Evolutionary conservation across 1,139 yeast species (phyloP), one percentile per base, ranked within the genome.

Genomic region (Diutina mesorugosa): DNA sequence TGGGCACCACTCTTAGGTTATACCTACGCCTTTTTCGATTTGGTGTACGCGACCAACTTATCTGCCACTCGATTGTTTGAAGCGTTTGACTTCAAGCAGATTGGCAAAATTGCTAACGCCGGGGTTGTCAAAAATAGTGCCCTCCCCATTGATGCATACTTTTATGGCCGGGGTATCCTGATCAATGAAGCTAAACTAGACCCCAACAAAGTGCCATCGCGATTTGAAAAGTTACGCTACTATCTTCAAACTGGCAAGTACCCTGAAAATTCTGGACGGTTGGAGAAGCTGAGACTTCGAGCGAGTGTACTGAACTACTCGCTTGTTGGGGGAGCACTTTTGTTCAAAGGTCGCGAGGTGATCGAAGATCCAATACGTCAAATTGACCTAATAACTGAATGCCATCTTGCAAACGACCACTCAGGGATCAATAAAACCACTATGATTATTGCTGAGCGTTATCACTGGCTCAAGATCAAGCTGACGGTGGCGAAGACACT

Each of bases 351-450:
- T 29, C 78, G 86, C 61, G 96, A 90, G 67, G 97, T 93, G 9
- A 78, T 93, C 1, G 76, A 86, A 48, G 93, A 87, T 60, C 86
- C 88, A 0, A 81, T 77, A 1, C 79, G 83, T 57, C 98, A 91
- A 70, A 67, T 86, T 55, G 84, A 82, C 60, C 84, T 91, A 45
- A 89, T 93, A 54, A 77, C 82, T n/a, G 85, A 83, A 55, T 70
- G 81, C 16, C 98, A 91, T 67, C 66, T 78, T 61, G 72, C 80
- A 18, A 32, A 30, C 18, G 79, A 79, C 57, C 97, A 90, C 66
- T 87, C 86, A 6, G 98, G 98, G n/a, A 90, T 93, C 59, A 93
- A 93, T 69, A 87, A 85, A 64, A 85, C 96, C 1, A 90, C 97
- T 0, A 74, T 93, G 0, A 72, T 79, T 46, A 82, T 93, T 26